These are phyloP conservation scores for Spathaspora sp. DNA, from an alignment of 1,139 yeast genomes.

Conservation along the genomic window DNA sequence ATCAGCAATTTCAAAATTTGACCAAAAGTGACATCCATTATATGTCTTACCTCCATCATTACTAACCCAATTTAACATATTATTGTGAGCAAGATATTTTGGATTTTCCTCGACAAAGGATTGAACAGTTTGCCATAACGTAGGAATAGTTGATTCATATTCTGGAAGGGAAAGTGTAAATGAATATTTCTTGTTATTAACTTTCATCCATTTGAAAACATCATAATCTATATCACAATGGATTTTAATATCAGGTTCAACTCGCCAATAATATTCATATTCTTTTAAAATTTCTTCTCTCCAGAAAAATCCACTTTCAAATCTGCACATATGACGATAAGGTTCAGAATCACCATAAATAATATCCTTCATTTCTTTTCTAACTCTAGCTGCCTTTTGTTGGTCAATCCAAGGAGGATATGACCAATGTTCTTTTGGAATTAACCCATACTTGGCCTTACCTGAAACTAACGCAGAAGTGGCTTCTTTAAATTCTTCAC, in stretches of 20 bases:
- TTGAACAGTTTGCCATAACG: constrained; percentile 57
- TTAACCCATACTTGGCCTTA: constrained; percentile 56
- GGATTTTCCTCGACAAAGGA: constrained; percentile 49
- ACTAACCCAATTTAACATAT: constrained; percentile 51
- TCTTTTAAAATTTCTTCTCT: constrained; percentile 51
- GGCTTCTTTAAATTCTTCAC: constrained; percentile 53
- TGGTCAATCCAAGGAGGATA: constrained; percentile 71
- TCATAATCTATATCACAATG: constrained; percentile 67
- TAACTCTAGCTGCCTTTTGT: constrained; percentile 49
- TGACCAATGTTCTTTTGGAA: constrained; percentile 69
- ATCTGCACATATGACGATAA: constrained; percentile 79
- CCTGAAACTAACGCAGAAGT: constrained; percentile 57
- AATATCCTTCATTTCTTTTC: constrained; percentile 50
- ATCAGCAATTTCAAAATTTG: constrained; percentile 84
- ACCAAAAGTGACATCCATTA: constrained; percentile 90
- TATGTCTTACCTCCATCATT: constrained; percentile 65
- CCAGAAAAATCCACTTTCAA: constrained; percentile 66
- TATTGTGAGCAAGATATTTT: constrained; percentile 43
- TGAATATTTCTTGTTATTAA: constrained; percentile 59
- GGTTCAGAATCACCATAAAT: constrained; percentile 64
- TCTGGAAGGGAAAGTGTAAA: constrained; percentile 68
- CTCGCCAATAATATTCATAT: constrained; percentile 72
- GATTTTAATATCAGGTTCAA: constrained; percentile 64
- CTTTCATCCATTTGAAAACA: constrained; percentile 61
- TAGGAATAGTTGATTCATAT: constrained; percentile 54